Evolutionary conservation across 1,139 yeast species (phyloP).

Genomic region (Pichia sp.): DNA sequence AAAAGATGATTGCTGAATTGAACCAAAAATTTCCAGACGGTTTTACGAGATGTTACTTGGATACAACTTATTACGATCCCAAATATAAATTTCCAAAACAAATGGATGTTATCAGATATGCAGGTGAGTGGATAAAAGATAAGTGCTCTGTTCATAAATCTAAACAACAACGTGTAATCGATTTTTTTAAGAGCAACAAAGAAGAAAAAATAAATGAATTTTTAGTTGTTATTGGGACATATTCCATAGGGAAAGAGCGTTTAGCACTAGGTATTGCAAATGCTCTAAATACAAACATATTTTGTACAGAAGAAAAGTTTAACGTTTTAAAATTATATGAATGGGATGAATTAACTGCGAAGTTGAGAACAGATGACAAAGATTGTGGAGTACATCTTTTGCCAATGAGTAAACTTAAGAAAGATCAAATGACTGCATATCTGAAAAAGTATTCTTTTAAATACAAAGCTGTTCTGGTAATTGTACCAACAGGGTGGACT

Average conservation of each 20-base stretch:
- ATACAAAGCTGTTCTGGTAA: slow-evolving; percentile 55
- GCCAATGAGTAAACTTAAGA: slow-evolving; percentile 37
- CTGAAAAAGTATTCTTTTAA: slow-evolving; percentile 41
- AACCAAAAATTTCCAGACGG: slow-evolving; percentile 29
- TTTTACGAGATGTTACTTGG: slow-evolving; percentile 63
- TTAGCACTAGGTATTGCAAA: slow-evolving; percentile 67
- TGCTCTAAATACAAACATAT: slow-evolving; percentile 46
- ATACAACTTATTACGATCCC: slow-evolving; percentile 83
- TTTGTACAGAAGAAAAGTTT: slow-evolving; percentile 43
- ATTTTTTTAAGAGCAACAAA: slow-evolving; percentile 24
- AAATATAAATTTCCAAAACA: slow-evolving; percentile 74
- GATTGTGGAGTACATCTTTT: slow-evolving; percentile 64
- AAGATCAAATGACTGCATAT: slow-evolving; percentile 42
- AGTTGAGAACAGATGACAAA: slow-evolving; percentile 30
- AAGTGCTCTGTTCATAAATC: slow-evolving; percentile 25
- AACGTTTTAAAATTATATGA: slow-evolving; percentile 38
- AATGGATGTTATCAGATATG: slow-evolving; percentile 51
- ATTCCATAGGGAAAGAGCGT: slow-evolving; percentile 86
- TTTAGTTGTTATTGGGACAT: slow-evolving; percentile 78
- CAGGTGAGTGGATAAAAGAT: slow-evolving; percentile 49
- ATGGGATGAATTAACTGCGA: slow-evolving; percentile 29
- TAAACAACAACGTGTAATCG: slow-evolving; percentile 37
- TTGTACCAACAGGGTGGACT: slow-evolving; percentile 88
- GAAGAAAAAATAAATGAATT: slow-evolving; percentile 23
- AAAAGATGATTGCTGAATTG: slow-evolving; percentile 37